Conservation (phyloP, 2,329 filamentous ascomycete genomes). For the Epichloe sibirici region DNA sequence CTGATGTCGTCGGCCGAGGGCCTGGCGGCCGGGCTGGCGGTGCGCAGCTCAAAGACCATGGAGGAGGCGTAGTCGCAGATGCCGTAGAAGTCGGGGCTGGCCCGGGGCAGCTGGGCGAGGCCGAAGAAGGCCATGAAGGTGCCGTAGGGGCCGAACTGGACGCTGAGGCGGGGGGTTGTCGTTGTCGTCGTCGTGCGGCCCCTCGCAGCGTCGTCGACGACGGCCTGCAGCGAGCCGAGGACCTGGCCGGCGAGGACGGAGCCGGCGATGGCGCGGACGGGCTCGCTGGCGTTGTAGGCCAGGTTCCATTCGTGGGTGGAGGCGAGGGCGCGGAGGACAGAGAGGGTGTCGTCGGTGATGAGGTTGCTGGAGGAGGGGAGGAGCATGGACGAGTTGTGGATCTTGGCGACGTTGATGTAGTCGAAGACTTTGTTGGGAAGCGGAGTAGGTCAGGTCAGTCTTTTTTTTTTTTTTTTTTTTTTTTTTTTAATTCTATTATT, state of each 20-base stretch:
- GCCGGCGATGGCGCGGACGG: constrained; percentile 45
- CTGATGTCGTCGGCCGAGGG: constrained; percentile 35
- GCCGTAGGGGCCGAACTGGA: constrained; percentile 50
- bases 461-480: too few relatives aligned
- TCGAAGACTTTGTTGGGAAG: constrained; percentile 36
- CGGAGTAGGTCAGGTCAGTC: too few relatives aligned
- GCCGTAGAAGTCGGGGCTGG: constrained; percentile 54
- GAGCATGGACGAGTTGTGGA: constrained; percentile 48
- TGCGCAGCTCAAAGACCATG: constrained; percentile 66
- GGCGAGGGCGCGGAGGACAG: constrained; percentile 60
- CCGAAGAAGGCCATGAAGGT: constrained; percentile 54
- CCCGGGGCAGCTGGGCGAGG: constrained; percentile 37
- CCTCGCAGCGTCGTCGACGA: constrained; percentile 21
- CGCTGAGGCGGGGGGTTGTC: constrained; percentile 27
- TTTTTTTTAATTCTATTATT: too few relatives aligned
- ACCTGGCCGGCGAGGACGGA: constrained; percentile 45
- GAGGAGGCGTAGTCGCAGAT: constrained; percentile 75
- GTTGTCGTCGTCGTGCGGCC: too few relatives aligned
- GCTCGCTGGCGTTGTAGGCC: constrained; percentile 67
- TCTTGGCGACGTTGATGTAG: constrained; percentile 44
- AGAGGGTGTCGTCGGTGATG: constrained; percentile 45
- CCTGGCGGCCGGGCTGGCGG: constrained; percentile 35
- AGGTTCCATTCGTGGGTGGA: constrained; percentile 72
- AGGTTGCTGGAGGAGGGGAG: constrained; percentile 33
- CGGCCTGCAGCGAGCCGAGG: constrained; percentile 37